Conservation (phyloP, 176 grass and related monocot genomes). For the Oryza meyeriana region DNA sequence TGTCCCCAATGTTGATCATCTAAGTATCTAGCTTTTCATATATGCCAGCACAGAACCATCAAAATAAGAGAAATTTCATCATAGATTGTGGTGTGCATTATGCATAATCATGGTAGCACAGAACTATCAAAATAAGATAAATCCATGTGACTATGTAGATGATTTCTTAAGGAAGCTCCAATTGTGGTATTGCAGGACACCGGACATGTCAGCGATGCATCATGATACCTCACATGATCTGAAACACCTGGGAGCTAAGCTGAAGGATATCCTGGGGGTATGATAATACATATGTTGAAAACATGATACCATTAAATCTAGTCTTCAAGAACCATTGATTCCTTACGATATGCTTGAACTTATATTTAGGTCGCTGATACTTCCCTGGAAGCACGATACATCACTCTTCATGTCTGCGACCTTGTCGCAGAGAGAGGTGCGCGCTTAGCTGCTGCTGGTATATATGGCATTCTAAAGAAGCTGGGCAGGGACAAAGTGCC, state of each 20-base stretch:
- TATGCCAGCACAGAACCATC: not conserved
- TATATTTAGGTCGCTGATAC: conserved; percentile 51
- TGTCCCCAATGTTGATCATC: not conserved
- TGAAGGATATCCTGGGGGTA: conserved; percentile 88
- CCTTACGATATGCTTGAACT: conserved; percentile 14
- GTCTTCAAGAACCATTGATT: not conserved
- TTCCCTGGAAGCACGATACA: conserved; percentile 69
- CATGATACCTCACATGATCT: conserved; percentile 88
- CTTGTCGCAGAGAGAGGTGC: conserved; percentile 70
- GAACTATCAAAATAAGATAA: not conserved
- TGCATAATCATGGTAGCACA: not conserved
- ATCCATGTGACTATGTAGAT: not conserved
- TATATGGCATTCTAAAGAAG: conserved; percentile 85
- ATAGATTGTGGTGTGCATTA: not conserved
- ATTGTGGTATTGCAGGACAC: conserved; percentile 55
- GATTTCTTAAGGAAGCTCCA: conserved; percentile 7
- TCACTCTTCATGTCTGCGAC: conserved; percentile 63
- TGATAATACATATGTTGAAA: conserved; percentile 6
- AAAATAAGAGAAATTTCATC: not conserved
- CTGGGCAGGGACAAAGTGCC: conserved; percentile 50
- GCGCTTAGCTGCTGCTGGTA: conserved; percentile 67
- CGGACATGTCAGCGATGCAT: conserved; percentile 92
- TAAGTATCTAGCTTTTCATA: not conserved
- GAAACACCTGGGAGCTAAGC: conserved; percentile 64
- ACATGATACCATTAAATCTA: not conserved